Conservation (phyloP, 164 flowering plant genomes). For the Cinnamomum chago region DNA sequence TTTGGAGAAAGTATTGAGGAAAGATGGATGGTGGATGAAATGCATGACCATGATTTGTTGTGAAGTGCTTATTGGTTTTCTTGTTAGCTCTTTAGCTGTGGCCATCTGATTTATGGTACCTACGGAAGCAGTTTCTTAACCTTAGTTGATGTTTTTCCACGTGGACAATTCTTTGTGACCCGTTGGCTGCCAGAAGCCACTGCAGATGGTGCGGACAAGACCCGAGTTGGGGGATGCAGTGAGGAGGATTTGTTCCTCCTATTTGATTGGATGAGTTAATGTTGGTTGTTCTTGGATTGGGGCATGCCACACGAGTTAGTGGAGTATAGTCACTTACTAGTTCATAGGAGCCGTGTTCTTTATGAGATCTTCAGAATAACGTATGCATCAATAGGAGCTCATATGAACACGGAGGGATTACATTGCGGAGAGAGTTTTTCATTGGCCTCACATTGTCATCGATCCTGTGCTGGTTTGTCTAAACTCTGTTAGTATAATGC, state of each 20-base stretch:
- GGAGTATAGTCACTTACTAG: not conserved
- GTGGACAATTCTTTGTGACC: not conserved
- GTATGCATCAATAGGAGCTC: not conserved
- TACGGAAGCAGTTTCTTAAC: not conserved
- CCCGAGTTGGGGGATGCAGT: not conserved
- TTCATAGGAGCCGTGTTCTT: not conserved
- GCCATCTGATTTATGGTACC: not conserved
- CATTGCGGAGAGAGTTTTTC: not conserved
- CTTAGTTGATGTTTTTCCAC: not conserved
- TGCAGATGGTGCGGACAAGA: not conserved
- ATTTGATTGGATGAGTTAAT: not conserved
- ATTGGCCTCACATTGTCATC: not conserved
- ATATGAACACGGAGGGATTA: not conserved
- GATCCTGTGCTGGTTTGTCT: conserved; percentile 24
- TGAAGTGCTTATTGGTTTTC: not conserved
- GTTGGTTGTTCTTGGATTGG: not conserved
- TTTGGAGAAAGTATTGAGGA: not conserved
- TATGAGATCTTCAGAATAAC: conserved; percentile 2
- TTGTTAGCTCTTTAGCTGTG: not conserved
- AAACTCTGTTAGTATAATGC: conserved; percentile 14
- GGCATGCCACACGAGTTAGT: not conserved
- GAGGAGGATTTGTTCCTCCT: not conserved
- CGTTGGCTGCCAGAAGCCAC: not conserved
- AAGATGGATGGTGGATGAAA: not conserved
- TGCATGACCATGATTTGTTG: not conserved